Evolutionary conservation across 73 alveolate species (phyloP).

Genomic region (Uronychia setigera): DNA sequence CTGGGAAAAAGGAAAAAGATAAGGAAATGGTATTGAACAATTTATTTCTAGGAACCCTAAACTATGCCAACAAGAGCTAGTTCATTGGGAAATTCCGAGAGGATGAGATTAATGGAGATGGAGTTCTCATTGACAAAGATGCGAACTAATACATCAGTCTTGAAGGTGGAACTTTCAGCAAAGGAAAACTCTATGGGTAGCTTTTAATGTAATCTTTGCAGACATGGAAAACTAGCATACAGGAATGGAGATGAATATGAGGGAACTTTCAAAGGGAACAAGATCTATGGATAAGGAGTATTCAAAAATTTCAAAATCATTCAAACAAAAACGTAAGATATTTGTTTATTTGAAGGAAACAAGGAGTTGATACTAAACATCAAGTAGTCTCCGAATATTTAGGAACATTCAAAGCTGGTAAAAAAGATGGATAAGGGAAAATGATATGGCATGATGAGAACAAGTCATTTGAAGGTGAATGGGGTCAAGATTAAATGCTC

Average conservation of each 20-base stretch:
- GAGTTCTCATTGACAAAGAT: background rate
- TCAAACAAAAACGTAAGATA: background rate
- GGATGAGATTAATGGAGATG: background rate
- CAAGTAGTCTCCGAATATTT: background rate
- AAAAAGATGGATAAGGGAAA: background rate
- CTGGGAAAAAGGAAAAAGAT: constrained; percentile 44
- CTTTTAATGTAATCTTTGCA: too few species aligned
- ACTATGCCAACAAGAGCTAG: background rate
- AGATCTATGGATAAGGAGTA: background rate
- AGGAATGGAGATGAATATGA: background rate
- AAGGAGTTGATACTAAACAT: background rate
- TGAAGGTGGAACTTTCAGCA: background rate
- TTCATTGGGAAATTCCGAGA: background rate
- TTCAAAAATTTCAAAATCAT: background rate
- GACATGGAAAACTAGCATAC: background rate
- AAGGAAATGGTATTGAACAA: constrained; percentile 36
- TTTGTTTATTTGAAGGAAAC: background rate
- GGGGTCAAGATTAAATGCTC: background rate
- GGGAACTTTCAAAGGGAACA: background rate
- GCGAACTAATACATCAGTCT: background rate
- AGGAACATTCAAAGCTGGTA: background rate
- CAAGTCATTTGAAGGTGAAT: background rate
- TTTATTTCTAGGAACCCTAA: background rate
- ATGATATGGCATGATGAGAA: background rate
- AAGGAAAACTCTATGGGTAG: background rate